Evolutionary conservation across 179 eudicot species (phyloP), one percentile per base, ranked within the genome.

Genomic region (Silene coronaria): DNA sequence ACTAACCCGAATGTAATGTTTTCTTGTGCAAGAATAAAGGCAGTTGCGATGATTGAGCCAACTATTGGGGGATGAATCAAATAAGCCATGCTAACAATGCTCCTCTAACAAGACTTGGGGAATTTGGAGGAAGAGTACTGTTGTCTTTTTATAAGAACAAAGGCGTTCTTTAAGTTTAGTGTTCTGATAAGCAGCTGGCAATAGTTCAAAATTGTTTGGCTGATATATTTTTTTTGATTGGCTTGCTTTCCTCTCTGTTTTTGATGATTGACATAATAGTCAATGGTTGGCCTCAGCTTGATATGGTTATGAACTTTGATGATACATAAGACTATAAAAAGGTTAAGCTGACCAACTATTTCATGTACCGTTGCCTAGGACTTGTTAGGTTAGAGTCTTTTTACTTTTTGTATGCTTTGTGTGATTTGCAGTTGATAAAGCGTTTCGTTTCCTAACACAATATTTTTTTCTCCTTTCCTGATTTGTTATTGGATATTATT

Each of bases 401-500:
- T 55, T 24, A 3, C 11, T 53, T 53, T 21, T 62, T 45, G 27
- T 51, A 26, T 76, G 5, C 61, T 19, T 22, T 30, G 8, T 58
- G 60, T 62, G 36, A 10, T 19, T 38, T 32, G 19, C 62, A 51
- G 17, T 23, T 27, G 8, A 12, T 38, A 28, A 36, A 21, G 4
- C 16, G 9, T 72, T 53, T 13, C 22, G 10, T 72, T 38, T 21
- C 12, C 9, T 36, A 16, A 7, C 8, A 32, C 13, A 13, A 7
- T 69, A 19, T 36, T 32, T 67, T 0, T 34, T 34, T 36, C 21
- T 28, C 19, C 8, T 48, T 32, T 51, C 57, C 53, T 77, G 62
- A 72, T 66, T 24, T 71, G 26, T 36, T 62, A 28, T 74, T 80
- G 38, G 79, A 53, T 16, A 72, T 78, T 71, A 58, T 38, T 86